Evolutionary conservation across 2,329 filamentous ascomycete genomes (phyloP), one percentile per base, ranked within the genome.

Genomic region (Trichoderma polysporum): DNA sequence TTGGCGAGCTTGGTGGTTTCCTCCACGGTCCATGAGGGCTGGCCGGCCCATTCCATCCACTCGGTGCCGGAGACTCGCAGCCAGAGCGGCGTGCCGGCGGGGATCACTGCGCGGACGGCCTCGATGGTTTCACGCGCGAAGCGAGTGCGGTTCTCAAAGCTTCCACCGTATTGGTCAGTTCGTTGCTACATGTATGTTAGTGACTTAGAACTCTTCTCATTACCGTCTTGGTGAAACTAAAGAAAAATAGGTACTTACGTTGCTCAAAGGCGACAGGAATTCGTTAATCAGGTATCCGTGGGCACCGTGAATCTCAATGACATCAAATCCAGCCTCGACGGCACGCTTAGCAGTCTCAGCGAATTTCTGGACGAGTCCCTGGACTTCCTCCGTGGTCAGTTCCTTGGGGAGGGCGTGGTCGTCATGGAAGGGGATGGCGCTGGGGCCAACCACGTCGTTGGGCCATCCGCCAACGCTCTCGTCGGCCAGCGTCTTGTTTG

Each of bases 311-410:
- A 87, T 82, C 77, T 96, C 92, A 67, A 96, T 88, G 8, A 89
- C 85, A 74, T 97, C 92, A 57, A 92, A 86, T 0, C 92, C 93
- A 1, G 88, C 90, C 69, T 86, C 81, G 4, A 94, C 77, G 1
- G 92, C 85, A 41, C 89, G 80, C 70, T 82, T 81, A 0, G 86
- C 83, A 0, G 86, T 82, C 1, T 84, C 84, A 4, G 82, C 86
- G 79, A 87, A 95, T 10, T 84, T 84, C 47, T 79, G 75, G 73
- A 93, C 89, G 53, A 92, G 79, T 3, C 81, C 77, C 71, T 87
- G 81, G 69, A 97, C 94, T 60, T 94, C 89, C 1, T 84, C 80
- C 2, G 85, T 78, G 0, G 87, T 90, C 85, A 95, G 85, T 67
- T 85, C 91, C 70, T 86, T 88, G 2, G 91, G 91, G 2, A 75